Evolutionary conservation across 139 green algal genomes (phyloP), one percentile per base, ranked within the genome.

Genomic region (Coelastrella sp.): DNA sequence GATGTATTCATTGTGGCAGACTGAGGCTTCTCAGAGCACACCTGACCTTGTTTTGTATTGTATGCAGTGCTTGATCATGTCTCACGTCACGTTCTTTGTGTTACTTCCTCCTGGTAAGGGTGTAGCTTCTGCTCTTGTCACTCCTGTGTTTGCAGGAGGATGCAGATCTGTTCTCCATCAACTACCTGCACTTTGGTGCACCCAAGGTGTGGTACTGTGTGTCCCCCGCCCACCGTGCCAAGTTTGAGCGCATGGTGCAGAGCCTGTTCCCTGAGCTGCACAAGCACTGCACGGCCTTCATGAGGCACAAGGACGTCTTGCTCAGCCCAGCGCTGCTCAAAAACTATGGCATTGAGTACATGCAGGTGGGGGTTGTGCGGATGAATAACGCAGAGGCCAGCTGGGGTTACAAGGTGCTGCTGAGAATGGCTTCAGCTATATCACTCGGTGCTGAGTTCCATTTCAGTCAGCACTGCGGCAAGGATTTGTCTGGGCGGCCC

Each of bases 121-220:
- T 73, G 14, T 73, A 1, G 65, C 65, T 22, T 73, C 65, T 73
- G 15, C 75, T 27, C 80, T 80, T 90, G 82, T 70, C 7, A 7
- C 63, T 9, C 49, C 5, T 49, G 35, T 49, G 35, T 82, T 20
- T 76, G 61, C 76, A 95, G 91, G 98, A 99, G 93, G 98, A 99
- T 89, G 92, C 97, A 24, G 98, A 99, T 91, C 93, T 99, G 27
- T 95, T 96, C 75, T 97, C 92, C 88, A 95, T 99, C 81, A 99
- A 99, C 94, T 99, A 97, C 94, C 93, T 99, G 73, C 98, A 99
- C 94, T 98, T 95, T 91, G 98, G 98, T 8, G 95, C 95, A 49
- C 95, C 97, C 81, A 99, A 99, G 95, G 91, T 96, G 11, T 98
- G 96, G 96, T 98, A 98, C 94, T 94, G 94, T 76, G 93, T 98